phyloP scores from a whole-genome alignment of 2,329 filamentous ascomycete species.

The Talaromyces rugulosus region DNA sequence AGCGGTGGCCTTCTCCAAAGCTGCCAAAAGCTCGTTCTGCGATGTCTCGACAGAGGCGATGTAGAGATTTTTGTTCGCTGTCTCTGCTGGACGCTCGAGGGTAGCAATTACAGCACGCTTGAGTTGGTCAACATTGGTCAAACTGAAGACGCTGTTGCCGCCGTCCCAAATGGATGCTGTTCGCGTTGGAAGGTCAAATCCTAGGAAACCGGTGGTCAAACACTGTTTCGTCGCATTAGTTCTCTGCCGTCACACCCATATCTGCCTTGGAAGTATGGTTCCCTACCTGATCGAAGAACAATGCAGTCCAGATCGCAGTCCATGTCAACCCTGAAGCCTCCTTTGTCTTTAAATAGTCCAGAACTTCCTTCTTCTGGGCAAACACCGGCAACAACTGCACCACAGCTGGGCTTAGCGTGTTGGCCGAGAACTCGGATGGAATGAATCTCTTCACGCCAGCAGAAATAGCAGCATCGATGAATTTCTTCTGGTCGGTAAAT shows the following conservation, averaged over 20 bases:
- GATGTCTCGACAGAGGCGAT: slow-evolving; percentile 56
- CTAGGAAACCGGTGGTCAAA: slow-evolving; percentile 47
- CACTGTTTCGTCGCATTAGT: slow-evolving; percentile 28
- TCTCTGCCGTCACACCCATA: slow-evolving; percentile 19
- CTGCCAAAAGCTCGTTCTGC: slow-evolving; percentile 54
- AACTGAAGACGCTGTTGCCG: slow-evolving; percentile 50
- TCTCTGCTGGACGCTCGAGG: slow-evolving; percentile 48
- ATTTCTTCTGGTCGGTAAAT: slow-evolving; percentile 23
- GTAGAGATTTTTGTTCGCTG: slow-evolving; percentile 56
- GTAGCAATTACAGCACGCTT: slow-evolving; percentile 50
- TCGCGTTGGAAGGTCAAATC: slow-evolving; percentile 47
- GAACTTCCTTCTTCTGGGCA: slow-evolving; percentile 21
- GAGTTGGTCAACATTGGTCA: slow-evolving; percentile 50
- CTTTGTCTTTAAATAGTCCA: slow-evolving; percentile 53
- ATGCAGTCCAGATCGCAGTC: slow-evolving; percentile 56
- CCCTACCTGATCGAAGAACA: slow-evolving; percentile 57
- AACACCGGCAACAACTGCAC: slow-evolving; percentile 22
- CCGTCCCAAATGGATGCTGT: slow-evolving; percentile 54
- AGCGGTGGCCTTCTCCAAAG: slow-evolving; percentile 51
- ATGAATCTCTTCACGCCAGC: slow-evolving; percentile 31
- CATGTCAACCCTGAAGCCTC: slow-evolving; percentile 50
- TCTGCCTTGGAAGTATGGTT: not conserved
- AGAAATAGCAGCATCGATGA: slow-evolving; percentile 27
- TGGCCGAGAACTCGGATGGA: slow-evolving; percentile 29
- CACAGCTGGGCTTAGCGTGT: slow-evolving; percentile 22